Base-by-base conservation (phyloP, 495 filamentous ascomycete genomes). In the Chaetomium cochliodes region DNA sequence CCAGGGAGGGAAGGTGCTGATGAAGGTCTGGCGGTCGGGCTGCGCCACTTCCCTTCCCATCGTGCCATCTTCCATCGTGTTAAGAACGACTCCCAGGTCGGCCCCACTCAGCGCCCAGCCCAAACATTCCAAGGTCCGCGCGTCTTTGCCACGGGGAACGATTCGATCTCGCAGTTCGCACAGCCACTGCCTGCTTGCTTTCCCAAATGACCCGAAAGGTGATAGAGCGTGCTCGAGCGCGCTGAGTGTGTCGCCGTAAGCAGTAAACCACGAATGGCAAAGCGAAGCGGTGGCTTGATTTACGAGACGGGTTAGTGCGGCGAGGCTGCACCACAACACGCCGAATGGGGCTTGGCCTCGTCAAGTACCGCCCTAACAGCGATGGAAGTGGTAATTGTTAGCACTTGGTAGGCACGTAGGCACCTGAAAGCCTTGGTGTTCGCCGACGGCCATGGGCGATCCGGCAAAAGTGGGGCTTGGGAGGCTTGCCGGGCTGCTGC, bases 241-340 rank as follows among this genome's bases (percentile, higher is more conserved):
- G 41, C 51, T 55, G 60, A 55, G 52, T 8, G 20, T 46, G 37
- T 20, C 16, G 2, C 20, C 7, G 37, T 63, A 52, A 63, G 61
- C 53, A 49, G 57, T 57, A 65, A 37, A 60, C 63, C 50, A 49
- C 39, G 51, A 63, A 56, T 13, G 57, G 57, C 3, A 60, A 61
- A 47, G n/a, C 44, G 50, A 54, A 57, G 53, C 46, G 64, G 64
- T 61, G 64, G 64, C 58, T 65, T 65, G 42, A 61, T 33, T 15
- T 16, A 16, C 52, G 3, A 8, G 51, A 65, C 23, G 5, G 11
- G 49, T 37, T 65, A 55, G 58, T 25, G 58, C 16, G 30, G 52
- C 54, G 46, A 62, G 30, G 64, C 52, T 65, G 57, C 18, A 42
- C 46, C 54, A 41, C 20, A 28, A 33, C 33, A 41, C 16, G 18